A percentile compares a stretch with the other conserved stretches of the same genome.
Conservation (phyloP, 495 filamentous ascomycete genomes). For the Penicillium taxi region DNA sequence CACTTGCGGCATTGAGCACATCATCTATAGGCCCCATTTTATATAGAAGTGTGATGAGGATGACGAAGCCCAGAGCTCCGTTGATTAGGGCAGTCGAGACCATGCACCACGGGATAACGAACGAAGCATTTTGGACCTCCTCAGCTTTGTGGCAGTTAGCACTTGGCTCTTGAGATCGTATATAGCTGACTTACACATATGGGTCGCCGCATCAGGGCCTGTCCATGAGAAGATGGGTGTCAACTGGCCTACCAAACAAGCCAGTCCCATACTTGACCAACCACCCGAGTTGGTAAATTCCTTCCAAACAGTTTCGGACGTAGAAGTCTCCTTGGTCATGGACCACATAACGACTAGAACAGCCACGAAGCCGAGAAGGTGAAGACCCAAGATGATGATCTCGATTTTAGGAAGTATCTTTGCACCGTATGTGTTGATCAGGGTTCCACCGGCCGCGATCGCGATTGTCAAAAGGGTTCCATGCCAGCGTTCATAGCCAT, state of each 20-base stretch:
- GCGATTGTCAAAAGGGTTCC: slow-evolving; percentile 38
- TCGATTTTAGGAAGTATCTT: slow-evolving; percentile 35
- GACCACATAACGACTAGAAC: slow-evolving; percentile 40
- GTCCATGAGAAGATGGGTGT: slow-evolving; percentile 36
- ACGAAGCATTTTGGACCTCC: slow-evolving; percentile 41
- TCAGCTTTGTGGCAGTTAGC: slow-evolving; percentile 26
- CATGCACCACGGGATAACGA: slow-evolving; percentile 40
- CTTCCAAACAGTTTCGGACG: slow-evolving; percentile 32
- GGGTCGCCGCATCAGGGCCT: slow-evolving; percentile 31
- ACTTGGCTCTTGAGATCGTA: not conserved
- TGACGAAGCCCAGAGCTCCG: slow-evolving; percentile 25
- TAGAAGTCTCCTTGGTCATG: slow-evolving; percentile 29
- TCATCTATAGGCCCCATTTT: slow-evolving; percentile 32
- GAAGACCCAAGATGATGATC: slow-evolving; percentile 35
- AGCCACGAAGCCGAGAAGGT: slow-evolving; percentile 43
- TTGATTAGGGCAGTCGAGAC: slow-evolving; percentile 38
- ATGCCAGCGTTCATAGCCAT: slow-evolving; percentile 29
- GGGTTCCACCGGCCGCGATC: slow-evolving; percentile 28
- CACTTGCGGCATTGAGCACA: slow-evolving; percentile 23
- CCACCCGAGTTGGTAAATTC: slow-evolving; percentile 40
- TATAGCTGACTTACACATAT: slow-evolving; percentile 23
- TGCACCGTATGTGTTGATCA: slow-evolving; percentile 37
- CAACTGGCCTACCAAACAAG: slow-evolving; percentile 37
- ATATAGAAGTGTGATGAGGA: slow-evolving; percentile 41
- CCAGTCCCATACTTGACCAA: slow-evolving; percentile 37